These are phyloP conservation scores for Cryomyces minteri DNA, from an alignment of 495 filamentous ascomycete genomes.

Conservation along the genomic window DNA sequence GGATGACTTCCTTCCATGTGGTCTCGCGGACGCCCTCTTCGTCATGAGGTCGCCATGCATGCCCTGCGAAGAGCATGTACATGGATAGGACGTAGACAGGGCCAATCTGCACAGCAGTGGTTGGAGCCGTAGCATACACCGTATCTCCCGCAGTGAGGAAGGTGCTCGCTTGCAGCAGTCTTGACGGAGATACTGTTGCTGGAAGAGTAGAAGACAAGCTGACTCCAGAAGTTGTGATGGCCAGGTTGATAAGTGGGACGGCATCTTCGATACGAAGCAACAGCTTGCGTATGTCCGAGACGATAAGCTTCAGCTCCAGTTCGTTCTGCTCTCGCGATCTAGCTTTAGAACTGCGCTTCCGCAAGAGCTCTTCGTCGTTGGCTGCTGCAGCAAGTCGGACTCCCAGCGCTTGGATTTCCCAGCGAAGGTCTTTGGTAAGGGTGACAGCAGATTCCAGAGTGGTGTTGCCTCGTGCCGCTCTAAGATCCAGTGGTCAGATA, in stretches of 20 bases:
- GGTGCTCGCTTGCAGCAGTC: slow-evolving; percentile 83
- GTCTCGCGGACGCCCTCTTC: slow-evolving; percentile 49
- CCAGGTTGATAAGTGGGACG: slow-evolving; percentile 83
- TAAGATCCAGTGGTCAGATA: slow-evolving; percentile 10
- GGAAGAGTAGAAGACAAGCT: slow-evolving; percentile 63
- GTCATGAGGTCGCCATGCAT: slow-evolving; percentile 41
- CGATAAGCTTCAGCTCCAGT: slow-evolving; percentile 48
- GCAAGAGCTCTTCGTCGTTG: slow-evolving; percentile 40
- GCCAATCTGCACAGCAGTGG: slow-evolving; percentile 61
- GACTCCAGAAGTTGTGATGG: slow-evolving; percentile 88
- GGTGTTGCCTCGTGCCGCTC: slow-evolving; percentile 85
- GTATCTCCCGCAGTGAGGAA: slow-evolving; percentile 79
- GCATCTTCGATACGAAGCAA: slow-evolving; percentile 75
- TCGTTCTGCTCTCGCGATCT: slow-evolving; percentile 29
- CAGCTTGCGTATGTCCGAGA: slow-evolving; percentile 56
- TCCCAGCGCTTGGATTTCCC: slow-evolving; percentile 74
- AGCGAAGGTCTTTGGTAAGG: slow-evolving; percentile 70
- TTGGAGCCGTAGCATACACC: slow-evolving; percentile 50
- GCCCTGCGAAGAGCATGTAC: slow-evolving; percentile 91
- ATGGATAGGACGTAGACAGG: slow-evolving; percentile 75
- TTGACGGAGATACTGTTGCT: slow-evolving; percentile 72
- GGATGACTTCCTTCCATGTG: slow-evolving; percentile 95
- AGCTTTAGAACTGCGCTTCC: slow-evolving; percentile 28
- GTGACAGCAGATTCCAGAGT: slow-evolving; percentile 78
- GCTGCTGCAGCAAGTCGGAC: slow-evolving; percentile 54